phyloP scores from a whole-genome alignment of 805 yeast species.

The Metschnikowia dekortorum region DNA sequence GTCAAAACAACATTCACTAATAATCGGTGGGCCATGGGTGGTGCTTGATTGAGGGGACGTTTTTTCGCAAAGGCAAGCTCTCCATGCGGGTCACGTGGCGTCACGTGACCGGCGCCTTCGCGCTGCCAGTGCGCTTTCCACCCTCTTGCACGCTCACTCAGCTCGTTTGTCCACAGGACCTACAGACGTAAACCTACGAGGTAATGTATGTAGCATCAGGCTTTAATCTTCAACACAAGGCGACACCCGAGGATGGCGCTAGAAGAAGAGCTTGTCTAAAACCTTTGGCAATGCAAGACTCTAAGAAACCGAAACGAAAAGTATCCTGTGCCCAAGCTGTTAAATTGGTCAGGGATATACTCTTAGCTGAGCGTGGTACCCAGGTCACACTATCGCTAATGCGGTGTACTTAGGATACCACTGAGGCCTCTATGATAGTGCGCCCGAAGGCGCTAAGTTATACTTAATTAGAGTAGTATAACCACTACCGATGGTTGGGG shows the following conservation, averaged over 20 bases:
- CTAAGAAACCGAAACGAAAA: constrained; percentile 80
- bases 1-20: constrained; percentile 85
- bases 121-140: too few relatives aligned
- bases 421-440: constrained; percentile 41
- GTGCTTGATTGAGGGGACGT: background rate
- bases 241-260: constrained; percentile 16
- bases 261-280: constrained; percentile 31
- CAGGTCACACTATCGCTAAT: constrained; percentile 40
- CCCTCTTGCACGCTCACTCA: too few relatives aligned
- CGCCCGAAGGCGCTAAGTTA: constrained; percentile 43
- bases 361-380: constrained; percentile 58
- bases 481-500: constrained; percentile 70
- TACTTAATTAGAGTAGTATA: constrained; percentile 64
- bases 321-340: constrained; percentile 68
- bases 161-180: too few relatives aligned
- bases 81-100: constrained; percentile 2
- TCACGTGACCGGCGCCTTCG: background rate
- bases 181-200: background rate
- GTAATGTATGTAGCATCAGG: constrained; percentile 47
- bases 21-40: constrained; percentile 78
- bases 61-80: too few relatives aligned
- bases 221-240: constrained; percentile 38
- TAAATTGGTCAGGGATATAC: constrained; percentile 59
- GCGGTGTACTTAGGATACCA: constrained; percentile 36
- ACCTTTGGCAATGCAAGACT: constrained; percentile 35